A percentile compares a stretch with the other conserved stretches of the same genome.
These are phyloP conservation scores for Rhodomyrtus tomentosa DNA, from an alignment of 345 rosid genomes.

Conservation along the genomic window DNA sequence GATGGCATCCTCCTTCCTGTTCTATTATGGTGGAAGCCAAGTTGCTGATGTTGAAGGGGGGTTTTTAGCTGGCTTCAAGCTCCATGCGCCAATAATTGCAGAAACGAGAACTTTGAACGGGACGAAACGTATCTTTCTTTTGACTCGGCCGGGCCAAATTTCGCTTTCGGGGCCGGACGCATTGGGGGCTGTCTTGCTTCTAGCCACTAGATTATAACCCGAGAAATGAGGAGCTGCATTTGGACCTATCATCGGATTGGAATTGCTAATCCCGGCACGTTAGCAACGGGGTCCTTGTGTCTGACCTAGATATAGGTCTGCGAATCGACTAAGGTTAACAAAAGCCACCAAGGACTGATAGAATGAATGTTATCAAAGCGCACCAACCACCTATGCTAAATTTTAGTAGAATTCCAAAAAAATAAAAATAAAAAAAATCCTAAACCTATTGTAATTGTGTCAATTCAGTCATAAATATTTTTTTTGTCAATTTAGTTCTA, in stretches of 20 bases:
- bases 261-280: not conserved
- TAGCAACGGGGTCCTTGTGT: not conserved
- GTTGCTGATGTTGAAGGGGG: not conserved
- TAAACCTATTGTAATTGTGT: no score
- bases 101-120: not conserved
- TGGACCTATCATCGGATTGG: not conserved
- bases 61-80: not conserved
- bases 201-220: not conserved
- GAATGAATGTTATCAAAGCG: not conserved
- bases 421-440: no score
- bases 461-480: no score
- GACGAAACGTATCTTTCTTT: not conserved
- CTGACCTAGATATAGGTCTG: not conserved
- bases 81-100: not conserved
- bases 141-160: not conserved
- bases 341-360: not conserved
- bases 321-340: not conserved
- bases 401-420: not conserved
- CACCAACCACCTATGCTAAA: not conserved
- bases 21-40: not conserved
- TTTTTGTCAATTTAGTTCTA: no score
- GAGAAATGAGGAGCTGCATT: not conserved
- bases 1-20: not conserved
- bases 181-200: not conserved
- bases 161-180: not conserved